Evolutionary conservation across 495 filamentous ascomycete species (phyloP).

Genomic region (Hyphodiscus hymeniophilus): DNA sequence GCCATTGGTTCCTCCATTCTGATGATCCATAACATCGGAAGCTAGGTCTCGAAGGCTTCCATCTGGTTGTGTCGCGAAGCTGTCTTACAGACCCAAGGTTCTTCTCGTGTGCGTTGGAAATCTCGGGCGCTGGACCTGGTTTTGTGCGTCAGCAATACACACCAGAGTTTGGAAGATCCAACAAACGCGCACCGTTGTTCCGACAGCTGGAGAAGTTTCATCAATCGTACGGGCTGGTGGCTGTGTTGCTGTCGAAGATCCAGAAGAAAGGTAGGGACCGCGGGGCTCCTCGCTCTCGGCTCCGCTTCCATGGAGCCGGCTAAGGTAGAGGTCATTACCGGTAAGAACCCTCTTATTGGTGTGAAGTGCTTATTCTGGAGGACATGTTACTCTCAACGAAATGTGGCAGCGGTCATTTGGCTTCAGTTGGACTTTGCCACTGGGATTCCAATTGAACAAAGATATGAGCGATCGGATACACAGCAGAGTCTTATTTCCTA

Average conservation of each 20-base stretch:
- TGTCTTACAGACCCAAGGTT: not conserved
- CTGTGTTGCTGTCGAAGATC: slow-evolving; percentile 1
- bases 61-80: slow-evolving; percentile 21
- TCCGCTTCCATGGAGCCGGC: no score
- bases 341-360: no score
- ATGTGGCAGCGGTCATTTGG: no score
- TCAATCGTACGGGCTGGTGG: slow-evolving; percentile 6
- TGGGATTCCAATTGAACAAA: no score
- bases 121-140: slow-evolving; percentile 2
- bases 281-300: no score
- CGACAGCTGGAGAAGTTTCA: not conserved
- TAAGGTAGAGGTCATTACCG: no score
- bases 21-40: slow-evolving; percentile 37
- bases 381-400: no score
- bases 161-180: not conserved
- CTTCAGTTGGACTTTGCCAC: no score
- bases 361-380: no score
- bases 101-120: not conserved
- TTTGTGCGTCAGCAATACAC: slow-evolving; percentile 1
- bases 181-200: slow-evolving; percentile 6
- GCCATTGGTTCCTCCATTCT: slow-evolving; percentile 39
- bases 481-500: no score
- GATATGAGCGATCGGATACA: no score
- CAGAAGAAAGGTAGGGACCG: not conserved
- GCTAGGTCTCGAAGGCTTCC: slow-evolving; percentile 18